phyloP scores from a whole-genome alignment of 176 grass and related monocot genomes.

The Triticum timopheevii region DNA sequence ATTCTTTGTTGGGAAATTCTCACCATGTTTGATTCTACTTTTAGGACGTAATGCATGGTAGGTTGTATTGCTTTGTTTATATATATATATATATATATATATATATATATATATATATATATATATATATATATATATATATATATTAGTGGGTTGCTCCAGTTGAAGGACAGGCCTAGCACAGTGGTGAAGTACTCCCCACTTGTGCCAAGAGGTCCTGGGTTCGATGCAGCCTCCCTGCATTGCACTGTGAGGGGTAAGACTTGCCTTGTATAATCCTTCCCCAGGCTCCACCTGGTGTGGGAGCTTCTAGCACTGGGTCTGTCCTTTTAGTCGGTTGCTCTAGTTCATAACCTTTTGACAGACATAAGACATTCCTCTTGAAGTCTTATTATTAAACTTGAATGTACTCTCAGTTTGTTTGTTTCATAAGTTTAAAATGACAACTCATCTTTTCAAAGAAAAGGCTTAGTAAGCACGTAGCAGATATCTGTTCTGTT shows the following conservation, averaged over 20 bases:
- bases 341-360: not conserved
- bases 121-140: not conserved
- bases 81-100: not conserved
- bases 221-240: too few species aligned
- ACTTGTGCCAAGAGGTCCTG: too few species aligned
- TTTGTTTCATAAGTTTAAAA: not conserved
- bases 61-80: constrained; percentile 14
- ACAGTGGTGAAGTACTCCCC: too few species aligned
- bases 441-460: not conserved
- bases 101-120: too few species aligned
- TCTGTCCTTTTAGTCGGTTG: not conserved
- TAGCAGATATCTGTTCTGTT: not conserved
- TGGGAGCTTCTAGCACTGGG: too few species aligned
- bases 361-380: not conserved
- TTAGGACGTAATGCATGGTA: not conserved
- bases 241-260: too few species aligned
- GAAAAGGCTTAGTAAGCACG: not conserved
- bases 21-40: not conserved
- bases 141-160: constrained; percentile 4
- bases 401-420: not conserved
- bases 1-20: too few species aligned
- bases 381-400: not conserved
- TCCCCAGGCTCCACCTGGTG: too few species aligned
- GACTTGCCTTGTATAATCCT: too few species aligned
- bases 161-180: not conserved